Percentiles rank a stretch among this genome's conserved stretches.
phyloP scores from a whole-genome alignment of 352 stramenopile species.

The Phytopythium cucurbitacearum region DNA sequence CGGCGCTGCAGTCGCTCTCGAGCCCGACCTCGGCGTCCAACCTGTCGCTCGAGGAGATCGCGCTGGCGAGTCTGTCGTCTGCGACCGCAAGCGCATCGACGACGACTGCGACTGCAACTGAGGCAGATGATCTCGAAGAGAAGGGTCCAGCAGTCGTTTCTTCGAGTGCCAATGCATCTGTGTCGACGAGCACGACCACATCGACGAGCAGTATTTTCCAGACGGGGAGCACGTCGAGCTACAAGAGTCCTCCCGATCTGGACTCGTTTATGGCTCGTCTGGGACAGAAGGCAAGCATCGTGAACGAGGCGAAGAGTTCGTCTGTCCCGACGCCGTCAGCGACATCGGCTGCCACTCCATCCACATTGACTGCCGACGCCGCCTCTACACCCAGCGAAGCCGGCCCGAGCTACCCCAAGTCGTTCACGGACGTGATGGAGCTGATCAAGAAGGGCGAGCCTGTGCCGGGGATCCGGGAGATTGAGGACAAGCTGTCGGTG shows the following conservation, averaged over 20 bases:
- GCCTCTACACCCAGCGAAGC: conserved; percentile 16
- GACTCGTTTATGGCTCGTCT: conserved; percentile 53
- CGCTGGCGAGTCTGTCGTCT: conserved; percentile 24
- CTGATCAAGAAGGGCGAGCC: conserved; percentile 67
- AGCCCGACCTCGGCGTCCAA: conserved; percentile 27
- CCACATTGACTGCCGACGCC: conserved; percentile 1
- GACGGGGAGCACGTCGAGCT: conserved; percentile 13
- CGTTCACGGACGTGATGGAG: conserved; percentile 73
- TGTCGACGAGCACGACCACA: conserved; percentile 6
- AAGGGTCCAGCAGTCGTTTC: conserved; percentile 8
- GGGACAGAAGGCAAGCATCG: conserved; percentile 40
- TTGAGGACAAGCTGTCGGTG: conserved; percentile 70
- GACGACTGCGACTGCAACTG: neutral
- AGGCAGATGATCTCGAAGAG: conserved; percentile 13
- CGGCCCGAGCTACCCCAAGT: conserved; percentile 55
- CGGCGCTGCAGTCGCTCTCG: conserved; percentile 55
- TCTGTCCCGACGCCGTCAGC: neutral
- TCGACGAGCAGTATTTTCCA: conserved; percentile 4
- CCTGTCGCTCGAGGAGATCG: conserved; percentile 52
- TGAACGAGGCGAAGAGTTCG: conserved; percentile 14
- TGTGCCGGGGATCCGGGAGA: conserved; percentile 69
- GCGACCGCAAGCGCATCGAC: neutral
- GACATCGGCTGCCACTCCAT: neutral
- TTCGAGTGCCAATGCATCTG: conserved; percentile 6
- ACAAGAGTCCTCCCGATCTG: conserved; percentile 18